phyloP scores from a whole-genome alignment of 192 early-diverging fungal genomes.

The Coemansia sp. region DNA sequence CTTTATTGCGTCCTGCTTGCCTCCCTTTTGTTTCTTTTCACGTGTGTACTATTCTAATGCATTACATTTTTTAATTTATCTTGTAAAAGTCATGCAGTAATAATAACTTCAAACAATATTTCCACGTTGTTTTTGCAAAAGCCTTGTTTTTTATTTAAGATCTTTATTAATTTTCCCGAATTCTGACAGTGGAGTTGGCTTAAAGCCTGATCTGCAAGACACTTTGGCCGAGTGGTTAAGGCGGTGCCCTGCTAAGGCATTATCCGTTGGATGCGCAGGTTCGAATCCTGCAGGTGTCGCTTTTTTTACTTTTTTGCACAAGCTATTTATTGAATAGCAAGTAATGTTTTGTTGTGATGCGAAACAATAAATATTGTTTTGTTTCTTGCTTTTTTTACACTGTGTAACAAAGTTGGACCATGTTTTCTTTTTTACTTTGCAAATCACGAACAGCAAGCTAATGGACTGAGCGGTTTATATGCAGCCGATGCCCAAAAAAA shows the following conservation, averaged over 20 bases:
- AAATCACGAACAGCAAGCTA: too few species aligned
- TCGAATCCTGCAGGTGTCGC: slow-evolving; percentile 69
- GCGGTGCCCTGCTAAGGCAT: slow-evolving; percentile 68
- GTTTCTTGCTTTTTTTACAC: not conserved
- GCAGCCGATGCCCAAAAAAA: too few species aligned
- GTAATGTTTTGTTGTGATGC: not conserved
- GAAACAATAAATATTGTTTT: not conserved
- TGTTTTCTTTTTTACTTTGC: too few species aligned
- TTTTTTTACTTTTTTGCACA: slow-evolving; percentile 21
- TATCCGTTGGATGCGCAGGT: slow-evolving; percentile 69
- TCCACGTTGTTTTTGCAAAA: too few species aligned
- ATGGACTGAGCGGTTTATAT: too few species aligned
- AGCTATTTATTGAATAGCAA: not conserved
- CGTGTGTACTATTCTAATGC: too few species aligned
- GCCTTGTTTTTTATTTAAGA: not conserved
- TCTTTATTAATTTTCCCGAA: not conserved
- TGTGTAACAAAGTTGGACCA: too few species aligned
- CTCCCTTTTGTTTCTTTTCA: too few species aligned
- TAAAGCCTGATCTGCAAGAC: not conserved
- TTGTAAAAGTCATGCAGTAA: too few species aligned
- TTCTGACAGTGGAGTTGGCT: not conserved
- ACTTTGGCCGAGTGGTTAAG: slow-evolving; percentile 60
- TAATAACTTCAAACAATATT: too few species aligned
- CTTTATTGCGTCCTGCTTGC: too few species aligned
- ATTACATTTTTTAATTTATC: too few species aligned